Base-by-base conservation (phyloP, 495 filamentous ascomycete genomes). In the Chaetomium cochliodes region DNA sequence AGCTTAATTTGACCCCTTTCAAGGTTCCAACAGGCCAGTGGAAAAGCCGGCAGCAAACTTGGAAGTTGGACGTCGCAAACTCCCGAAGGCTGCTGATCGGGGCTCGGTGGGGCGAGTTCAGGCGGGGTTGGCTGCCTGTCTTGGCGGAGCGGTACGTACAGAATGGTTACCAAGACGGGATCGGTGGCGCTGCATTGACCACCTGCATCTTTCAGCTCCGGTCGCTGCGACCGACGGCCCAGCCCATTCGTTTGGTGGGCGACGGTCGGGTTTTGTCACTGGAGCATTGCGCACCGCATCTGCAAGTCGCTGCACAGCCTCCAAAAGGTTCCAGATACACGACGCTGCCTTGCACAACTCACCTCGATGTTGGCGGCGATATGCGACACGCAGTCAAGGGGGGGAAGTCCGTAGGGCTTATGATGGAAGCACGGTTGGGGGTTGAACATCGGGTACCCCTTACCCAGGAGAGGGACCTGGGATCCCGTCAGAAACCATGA, bases 201-300 rank as follows among this genome's bases (percentile, higher is more conserved):
- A 73, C 72, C 76, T 78, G 74, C 76, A 73, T 69, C 73, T 79
- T 81, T 80, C 79, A 81, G 79, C 79, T 81, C 70, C 52, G 66
- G 67, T 73, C 53, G 73, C 75, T 69, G 62, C 69, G 16, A 37
- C 25, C 49, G 12, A 30, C 23, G 54, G 62, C 60, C 72, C 67
- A 64, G 55, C 65, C 69, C 69, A 77, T 78, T 77, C 73, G 77
- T 65, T 73, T 75, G 65, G 51, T 68, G 49, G 65, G 51, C 67
- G 49, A 26, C 53, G 63, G 46, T 70, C 65, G 70, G 72, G 51
- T 72, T 74, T 71, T 70, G 64, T 69, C 65, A 69, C 70, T 69
- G 68, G 68, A 71, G 68, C 65, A 71, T 69, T 68, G 69, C 33
- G 33, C 33, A 37, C 18, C 66, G 70, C 74, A 75, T 79, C 77